These are phyloP conservation scores for Pythium brachiatum DNA, from an alignment of 352 stramenopile species.

Conservation along the genomic window DNA sequence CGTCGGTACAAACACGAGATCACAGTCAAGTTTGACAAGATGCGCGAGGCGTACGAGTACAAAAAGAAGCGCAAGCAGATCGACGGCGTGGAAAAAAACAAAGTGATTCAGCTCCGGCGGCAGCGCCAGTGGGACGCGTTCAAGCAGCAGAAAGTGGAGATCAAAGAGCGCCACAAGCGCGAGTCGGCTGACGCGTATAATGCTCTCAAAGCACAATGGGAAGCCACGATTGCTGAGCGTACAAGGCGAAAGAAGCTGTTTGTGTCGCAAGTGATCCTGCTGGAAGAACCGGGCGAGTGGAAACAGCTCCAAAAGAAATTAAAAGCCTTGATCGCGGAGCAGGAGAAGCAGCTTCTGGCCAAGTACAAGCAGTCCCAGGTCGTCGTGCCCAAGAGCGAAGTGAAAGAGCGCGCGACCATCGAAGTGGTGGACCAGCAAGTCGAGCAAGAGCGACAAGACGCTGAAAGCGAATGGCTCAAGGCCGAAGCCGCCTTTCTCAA, in stretches of 20 bases:
- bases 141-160: slow-evolving; percentile 33
- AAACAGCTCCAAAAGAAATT: slow-evolving; percentile 42
- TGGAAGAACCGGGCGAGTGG: slow-evolving; percentile 55
- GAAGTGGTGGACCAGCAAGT: slow-evolving; percentile 52
- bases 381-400: slow-evolving; percentile 37
- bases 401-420: slow-evolving; percentile 50
- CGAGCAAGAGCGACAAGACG: slow-evolving; percentile 37
- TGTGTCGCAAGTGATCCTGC: slow-evolving; percentile 45
- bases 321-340: slow-evolving; percentile 29
- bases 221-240: slow-evolving; percentile 31
- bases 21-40: slow-evolving; percentile 46
- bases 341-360: slow-evolving; percentile 34
- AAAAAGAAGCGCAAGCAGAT: slow-evolving; percentile 44
- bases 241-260: slow-evolving; percentile 29
- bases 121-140: slow-evolving; percentile 65
- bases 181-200: slow-evolving; percentile 37
- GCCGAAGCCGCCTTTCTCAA: slow-evolving; percentile 55
- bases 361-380: slow-evolving; percentile 53
- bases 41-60: slow-evolving; percentile 46
- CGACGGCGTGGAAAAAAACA: slow-evolving; percentile 58
- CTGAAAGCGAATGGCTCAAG: slow-evolving; percentile 48
- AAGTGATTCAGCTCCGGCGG: slow-evolving; percentile 47
- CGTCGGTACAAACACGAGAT: slow-evolving; percentile 42
- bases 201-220: slow-evolving; percentile 44
- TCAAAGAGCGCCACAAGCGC: slow-evolving; percentile 40